Evolutionary conservation across 176 grass and related monocot genomes (phyloP).

Genomic region (Ensete glaucum): DNA sequence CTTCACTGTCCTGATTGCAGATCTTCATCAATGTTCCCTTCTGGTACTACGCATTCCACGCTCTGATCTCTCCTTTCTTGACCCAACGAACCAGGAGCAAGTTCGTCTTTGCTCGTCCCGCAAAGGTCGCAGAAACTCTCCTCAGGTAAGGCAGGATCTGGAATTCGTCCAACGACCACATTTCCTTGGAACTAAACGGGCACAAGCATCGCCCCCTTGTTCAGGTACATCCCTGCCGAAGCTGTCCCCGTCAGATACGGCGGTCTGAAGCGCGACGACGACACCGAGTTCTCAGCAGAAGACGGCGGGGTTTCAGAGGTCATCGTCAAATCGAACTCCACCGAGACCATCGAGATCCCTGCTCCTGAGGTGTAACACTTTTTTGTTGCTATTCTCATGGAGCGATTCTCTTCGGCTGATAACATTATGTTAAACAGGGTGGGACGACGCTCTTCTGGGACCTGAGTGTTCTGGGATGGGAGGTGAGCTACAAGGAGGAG

Average conservation of each 20-base stretch:
- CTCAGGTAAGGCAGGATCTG: conserved; percentile 49
- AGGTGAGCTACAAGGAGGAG: conserved; percentile 96
- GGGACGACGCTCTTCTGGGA: conserved; percentile 63
- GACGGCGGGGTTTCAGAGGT: conserved; percentile 44
- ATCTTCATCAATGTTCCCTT: conserved; percentile 96
- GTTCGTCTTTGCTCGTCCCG: conserved; percentile 61
- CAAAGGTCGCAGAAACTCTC: conserved; percentile 78
- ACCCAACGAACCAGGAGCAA: conserved; percentile 98
- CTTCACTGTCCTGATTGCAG: conserved; percentile 22
- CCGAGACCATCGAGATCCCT: conserved; percentile 58
- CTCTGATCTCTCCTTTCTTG: conserved; percentile 80
- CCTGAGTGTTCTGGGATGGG: conserved; percentile 79
- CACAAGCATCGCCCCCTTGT: neutral
- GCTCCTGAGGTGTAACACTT: conserved; percentile 33
- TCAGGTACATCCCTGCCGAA: conserved; percentile 74
- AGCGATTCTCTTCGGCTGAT: neutral
- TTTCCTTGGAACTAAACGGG: neutral
- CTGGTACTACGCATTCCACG: conserved; percentile 86
- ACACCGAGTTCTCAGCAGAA: conserved; percentile 43
- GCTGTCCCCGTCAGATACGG: conserved; percentile 77
- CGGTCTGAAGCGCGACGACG: conserved; percentile 61
- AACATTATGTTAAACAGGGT: conserved; percentile 26
- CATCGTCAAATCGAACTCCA: conserved; percentile 43
- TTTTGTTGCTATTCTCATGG: too few relatives aligned
- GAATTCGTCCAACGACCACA: neutral